Evolutionary conservation across 129 eudicot species (phyloP).

Genomic region (Flaveria brownii): DNA sequence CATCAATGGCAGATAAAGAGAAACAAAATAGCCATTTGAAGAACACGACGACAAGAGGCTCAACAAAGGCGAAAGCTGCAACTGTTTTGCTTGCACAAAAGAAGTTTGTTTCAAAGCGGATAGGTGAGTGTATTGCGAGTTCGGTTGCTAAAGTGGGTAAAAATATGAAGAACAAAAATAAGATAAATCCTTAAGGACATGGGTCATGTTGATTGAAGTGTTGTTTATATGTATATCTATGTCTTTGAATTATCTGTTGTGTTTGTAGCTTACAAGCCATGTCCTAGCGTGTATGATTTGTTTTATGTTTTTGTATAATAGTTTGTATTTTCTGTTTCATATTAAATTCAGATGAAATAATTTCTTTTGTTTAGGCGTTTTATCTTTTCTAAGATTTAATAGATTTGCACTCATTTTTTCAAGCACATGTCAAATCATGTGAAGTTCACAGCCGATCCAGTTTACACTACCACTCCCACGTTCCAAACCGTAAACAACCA

Average conservation of each 20-base stretch:
- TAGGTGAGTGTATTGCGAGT: background rate
- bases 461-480: no score
- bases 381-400: no score
- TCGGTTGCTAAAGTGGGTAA: background rate
- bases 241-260: background rate
- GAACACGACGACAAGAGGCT: background rate
- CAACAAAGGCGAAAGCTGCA: slow-evolving; percentile 6
- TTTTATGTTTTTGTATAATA: background rate
- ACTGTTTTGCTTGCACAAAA: background rate
- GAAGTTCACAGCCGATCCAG: no score
- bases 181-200: slow-evolving; percentile 11
- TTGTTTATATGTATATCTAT: background rate
- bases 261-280: background rate
- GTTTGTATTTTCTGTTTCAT: no score
- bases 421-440: no score
- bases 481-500: no score
- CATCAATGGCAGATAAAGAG: slow-evolving; percentile 11
- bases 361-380: no score
- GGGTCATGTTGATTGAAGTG: background rate
- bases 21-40: background rate
- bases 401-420: no score
- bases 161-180: background rate
- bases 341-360: no score
- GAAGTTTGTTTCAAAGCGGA: slow-evolving; percentile 6
- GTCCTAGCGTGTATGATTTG: background rate